These are phyloP conservation scores for Talaromyces wortmannii DNA, from an alignment of 495 filamentous ascomycete genomes.

Conservation along the genomic window DNA sequence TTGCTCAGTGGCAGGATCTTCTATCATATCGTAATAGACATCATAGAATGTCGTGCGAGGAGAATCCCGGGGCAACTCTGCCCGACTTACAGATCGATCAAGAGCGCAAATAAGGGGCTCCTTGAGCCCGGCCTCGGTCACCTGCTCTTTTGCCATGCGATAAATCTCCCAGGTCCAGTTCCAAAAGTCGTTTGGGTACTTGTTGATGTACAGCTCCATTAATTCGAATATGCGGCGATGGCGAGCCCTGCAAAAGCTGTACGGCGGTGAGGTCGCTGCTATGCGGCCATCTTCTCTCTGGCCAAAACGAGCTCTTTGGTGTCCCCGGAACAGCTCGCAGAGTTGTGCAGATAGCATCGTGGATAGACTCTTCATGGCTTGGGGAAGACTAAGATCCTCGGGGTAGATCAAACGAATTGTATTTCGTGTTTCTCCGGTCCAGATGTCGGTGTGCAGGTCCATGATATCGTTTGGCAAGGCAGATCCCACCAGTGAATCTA, in stretches of 20 bases:
- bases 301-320: background rate
- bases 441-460: constrained; percentile 1
- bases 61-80: background rate
- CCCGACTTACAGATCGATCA: background rate
- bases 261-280: background rate
- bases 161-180: background rate
- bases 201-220: background rate
- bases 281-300: background rate
- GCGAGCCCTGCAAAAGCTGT: background rate
- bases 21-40: background rate
- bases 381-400: background rate
- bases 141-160: constrained; percentile 1
- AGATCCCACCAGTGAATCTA: background rate
- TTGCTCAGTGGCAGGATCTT: background rate
- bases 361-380: background rate
- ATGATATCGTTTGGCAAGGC: background rate
- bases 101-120: background rate
- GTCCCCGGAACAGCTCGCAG: background rate
- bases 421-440: background rate
- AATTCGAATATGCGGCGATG: constrained; percentile 1
- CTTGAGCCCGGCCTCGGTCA: constrained; percentile 1
- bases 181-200: background rate
- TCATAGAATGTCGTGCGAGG: background rate
- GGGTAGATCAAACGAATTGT: background rate
- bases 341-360: background rate